Base-by-base conservation (phyloP, 2,329 filamentous ascomycete genomes). In the Aspergillus sp. region DNA sequence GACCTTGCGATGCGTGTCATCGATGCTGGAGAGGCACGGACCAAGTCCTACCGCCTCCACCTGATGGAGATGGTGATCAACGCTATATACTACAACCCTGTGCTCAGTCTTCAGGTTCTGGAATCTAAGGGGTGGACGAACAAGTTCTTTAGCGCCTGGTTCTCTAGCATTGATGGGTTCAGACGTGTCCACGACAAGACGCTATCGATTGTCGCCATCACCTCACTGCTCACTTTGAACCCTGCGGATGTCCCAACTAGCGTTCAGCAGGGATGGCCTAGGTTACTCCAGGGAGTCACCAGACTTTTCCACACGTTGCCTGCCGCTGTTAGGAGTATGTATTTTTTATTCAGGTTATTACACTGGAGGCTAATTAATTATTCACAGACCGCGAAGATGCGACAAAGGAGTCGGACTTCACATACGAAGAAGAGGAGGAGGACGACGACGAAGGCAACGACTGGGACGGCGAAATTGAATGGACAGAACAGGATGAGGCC, bases 1-100 rank as follows among this genome's bases (percentile, higher is more conserved):
- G 86, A 86, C 65, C 87, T 98, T 75, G 90, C 91, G 31, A 98
- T 98, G 92, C 83, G 79, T 47, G 88, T 93, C 39, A 83, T 99
- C 21, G 71, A 75, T 53, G 86, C 84, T 51, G 84, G 89, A 44
- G 90, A 96, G 64, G 81, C 90, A 52, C 93, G 92, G 77, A 88
- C 96, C 66, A 97, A 96, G 81, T 93, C 91, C 3, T 96, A 97
- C 75, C 89, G 91, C 68, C 93, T 98, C 55, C 93, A 99, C 74
- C 79, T 99, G 45, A 96, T 99, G 90, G 95, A 99, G 79, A 96
- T 99, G 87, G 87, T 99, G 58, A 96, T 99, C 81, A 98, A 98
- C 76, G 87, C 90, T 55, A 92, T 98, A 68, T 96, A 98, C 82
- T 99, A 99, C 82, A 97, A 96, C 79, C 93, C 95, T 1, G 78